Evolutionary conservation across 2,329 filamentous ascomycete species (phyloP), one percentile per base, ranked within the genome.

Genomic region (Ophiostoma sp.): DNA sequence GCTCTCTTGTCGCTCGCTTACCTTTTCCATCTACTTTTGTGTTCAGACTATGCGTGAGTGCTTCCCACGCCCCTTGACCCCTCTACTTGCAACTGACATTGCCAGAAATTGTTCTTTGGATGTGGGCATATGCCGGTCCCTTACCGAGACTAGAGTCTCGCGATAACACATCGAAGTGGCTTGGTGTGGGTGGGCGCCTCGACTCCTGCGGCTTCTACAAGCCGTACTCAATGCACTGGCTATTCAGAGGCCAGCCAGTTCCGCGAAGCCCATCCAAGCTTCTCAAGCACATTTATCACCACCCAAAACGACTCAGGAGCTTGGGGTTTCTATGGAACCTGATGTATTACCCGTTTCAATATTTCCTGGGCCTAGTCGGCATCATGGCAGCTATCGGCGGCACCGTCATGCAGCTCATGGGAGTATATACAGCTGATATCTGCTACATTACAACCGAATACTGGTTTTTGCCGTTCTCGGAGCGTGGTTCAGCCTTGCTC

Each of bases 281-380:
- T 11, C 11, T 36, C 60, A 35, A 36, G 20, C 33, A 23, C 7
- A 41, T 65, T 8, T 23, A 20, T 69, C 15, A 57, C 33, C n/a
- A 71, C 48, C 27, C 69, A 11, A 1, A 60, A 31, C 44, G 62
- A 4, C 64, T 72, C 7, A 17, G 71, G 0, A 57, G 54, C 48
- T 73, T 70, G 72, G 54, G 48, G 0, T 70, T 72, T 20, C 39
- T 76, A 2, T 76, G 75, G 74, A 74, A 73, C 54, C 0, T 68
- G 2, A n/a, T 74, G 17, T 75, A 75, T 52, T 72, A 73, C 54
- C 36, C 68, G 17, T 70, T 67, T 27, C 68, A 73, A 68, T 71
- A 67, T 66, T 15, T 72, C 0, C 67, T 74, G 17, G 73, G 74
- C 77, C 67, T 83, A 78, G 72, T 80, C 76, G 73, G 83, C 81